A percentile compares a stretch with the other conserved stretches of the same genome.
phyloP scores from a whole-genome alignment of 2,329 filamentous ascomycete species.

The Trichoderma koningii region DNA sequence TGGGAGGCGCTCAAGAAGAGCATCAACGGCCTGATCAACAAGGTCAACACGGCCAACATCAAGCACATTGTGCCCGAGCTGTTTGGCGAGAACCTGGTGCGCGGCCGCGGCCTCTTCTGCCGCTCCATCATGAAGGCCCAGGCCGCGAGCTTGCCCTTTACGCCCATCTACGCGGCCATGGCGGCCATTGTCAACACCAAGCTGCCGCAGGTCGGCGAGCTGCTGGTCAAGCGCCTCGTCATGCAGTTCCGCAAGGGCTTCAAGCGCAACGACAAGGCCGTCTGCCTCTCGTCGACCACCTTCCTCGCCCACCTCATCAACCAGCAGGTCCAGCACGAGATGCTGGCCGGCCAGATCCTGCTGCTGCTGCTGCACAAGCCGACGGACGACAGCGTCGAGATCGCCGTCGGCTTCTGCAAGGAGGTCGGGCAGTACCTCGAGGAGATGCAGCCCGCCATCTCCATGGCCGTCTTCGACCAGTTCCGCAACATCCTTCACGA shows the following conservation, averaged over 20 bases:
- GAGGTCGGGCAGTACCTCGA: slow-evolving; percentile 94
- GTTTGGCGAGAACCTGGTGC: slow-evolving; percentile 90
- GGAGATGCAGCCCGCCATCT: slow-evolving; percentile 89
- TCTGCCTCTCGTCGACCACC: slow-evolving; percentile 88
- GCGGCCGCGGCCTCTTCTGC: slow-evolving; percentile 90
- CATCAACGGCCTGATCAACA: slow-evolving; percentile 98
- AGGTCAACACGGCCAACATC: slow-evolving; percentile 97
- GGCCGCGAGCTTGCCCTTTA: slow-evolving; percentile 92
- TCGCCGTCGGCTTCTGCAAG: slow-evolving; percentile 88
- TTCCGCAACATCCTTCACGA: slow-evolving; percentile 95
- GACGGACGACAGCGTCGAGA: slow-evolving; percentile 96
- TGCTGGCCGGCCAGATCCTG: slow-evolving; percentile 88
- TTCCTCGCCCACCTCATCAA: slow-evolving; percentile 96
- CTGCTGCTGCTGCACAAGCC: slow-evolving; percentile 91
- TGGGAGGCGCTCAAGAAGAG: slow-evolving; percentile 99
- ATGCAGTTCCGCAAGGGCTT: slow-evolving; percentile 95
- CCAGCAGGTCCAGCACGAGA: slow-evolving; percentile 92
- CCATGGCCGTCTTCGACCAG: slow-evolving; percentile 90
- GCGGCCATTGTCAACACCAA: slow-evolving; percentile 97
- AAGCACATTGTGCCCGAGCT: slow-evolving; percentile 96
- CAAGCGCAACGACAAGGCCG: slow-evolving; percentile 94
- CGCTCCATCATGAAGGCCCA: slow-evolving; percentile 98
- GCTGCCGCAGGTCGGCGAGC: slow-evolving; percentile 88
- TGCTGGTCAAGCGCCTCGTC: slow-evolving; percentile 81
- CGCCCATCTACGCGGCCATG: slow-evolving; percentile 94